These are phyloP conservation scores for Daldinia loculata DNA, from an alignment of 495 filamentous ascomycete species.

Conservation along the genomic window DNA sequence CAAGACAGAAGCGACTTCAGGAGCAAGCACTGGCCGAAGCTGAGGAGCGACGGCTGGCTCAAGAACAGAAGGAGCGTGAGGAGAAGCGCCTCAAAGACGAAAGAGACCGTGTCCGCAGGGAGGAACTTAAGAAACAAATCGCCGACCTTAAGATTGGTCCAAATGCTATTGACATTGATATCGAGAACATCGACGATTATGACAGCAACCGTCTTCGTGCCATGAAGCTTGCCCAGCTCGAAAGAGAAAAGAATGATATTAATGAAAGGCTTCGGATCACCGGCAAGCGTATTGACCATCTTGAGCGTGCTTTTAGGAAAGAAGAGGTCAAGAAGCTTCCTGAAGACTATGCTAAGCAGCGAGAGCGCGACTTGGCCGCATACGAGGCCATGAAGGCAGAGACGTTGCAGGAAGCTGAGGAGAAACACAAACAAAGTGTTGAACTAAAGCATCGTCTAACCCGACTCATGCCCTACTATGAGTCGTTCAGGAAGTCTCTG, in stretches of 20 bases:
- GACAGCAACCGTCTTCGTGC: constrained; percentile 89
- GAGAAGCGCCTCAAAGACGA: constrained; percentile 87
- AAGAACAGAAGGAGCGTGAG: constrained; percentile 91
- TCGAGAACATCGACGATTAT: constrained; percentile 77
- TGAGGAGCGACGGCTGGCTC: constrained; percentile 83
- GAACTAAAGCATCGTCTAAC: constrained; percentile 90
- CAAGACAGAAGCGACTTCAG: constrained; percentile 80
- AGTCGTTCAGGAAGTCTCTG: constrained; percentile 78
- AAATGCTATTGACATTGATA: constrained; percentile 84
- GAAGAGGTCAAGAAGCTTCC: constrained; percentile 93
- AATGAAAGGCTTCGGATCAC: constrained; percentile 89
- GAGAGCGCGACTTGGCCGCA: constrained; percentile 77
- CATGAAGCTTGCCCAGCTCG: constrained; percentile 92
- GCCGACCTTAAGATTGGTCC: constrained; percentile 86
- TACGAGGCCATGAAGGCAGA: constrained; percentile 81
- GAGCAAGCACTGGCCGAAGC: constrained; percentile 87
- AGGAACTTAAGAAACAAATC: constrained; percentile 94
- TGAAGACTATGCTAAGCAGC: constrained; percentile 86
- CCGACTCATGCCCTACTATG: constrained; percentile 82
- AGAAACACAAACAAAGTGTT: constrained; percentile 87
- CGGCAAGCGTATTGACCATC: constrained; percentile 94
- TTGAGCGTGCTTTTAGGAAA: constrained; percentile 94
- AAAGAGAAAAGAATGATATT: constrained; percentile 96
- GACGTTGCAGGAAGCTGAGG: constrained; percentile 78
- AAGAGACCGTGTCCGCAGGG: constrained; percentile 87